Percentiles rank a stretch among this genome's conserved stretches.
These are phyloP conservation scores for Sarcodon aspratus DNA, from an alignment of 768 basidiomycete genomes.

Conservation along the genomic window DNA sequence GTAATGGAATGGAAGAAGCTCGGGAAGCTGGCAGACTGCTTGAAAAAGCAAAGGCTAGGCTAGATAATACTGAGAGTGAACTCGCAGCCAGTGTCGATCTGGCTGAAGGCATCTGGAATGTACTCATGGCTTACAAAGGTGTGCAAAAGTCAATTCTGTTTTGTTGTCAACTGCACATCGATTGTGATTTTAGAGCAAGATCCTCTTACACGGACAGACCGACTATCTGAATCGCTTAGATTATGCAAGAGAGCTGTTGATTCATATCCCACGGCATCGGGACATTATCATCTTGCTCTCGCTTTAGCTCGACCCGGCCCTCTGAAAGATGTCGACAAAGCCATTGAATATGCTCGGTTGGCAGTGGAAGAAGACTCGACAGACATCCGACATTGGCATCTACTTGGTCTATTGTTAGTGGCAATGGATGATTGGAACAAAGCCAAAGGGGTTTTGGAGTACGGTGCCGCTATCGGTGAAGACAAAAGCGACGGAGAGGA, in stretches of 20 bases:
- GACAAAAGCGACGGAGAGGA: constrained; percentile 23
- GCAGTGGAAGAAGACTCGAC: constrained; percentile 63
- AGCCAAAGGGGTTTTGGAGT: constrained; percentile 65
- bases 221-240: constrained; percentile 44
- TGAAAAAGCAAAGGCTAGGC: constrained; percentile 45
- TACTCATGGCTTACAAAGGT: constrained; percentile 65
- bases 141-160: constrained; percentile 3
- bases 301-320: constrained; percentile 56
- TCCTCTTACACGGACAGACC: constrained; percentile 42
- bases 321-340: constrained; percentile 52
- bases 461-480: constrained; percentile 56
- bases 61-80: constrained; percentile 36
- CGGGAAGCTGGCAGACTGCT: constrained; percentile 51
- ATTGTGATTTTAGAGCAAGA: constrained; percentile 43
- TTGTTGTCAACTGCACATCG: no score
- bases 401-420: constrained; percentile 74
- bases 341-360: constrained; percentile 51
- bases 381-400: constrained; percentile 78
- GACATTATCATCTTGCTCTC: constrained; percentile 74
- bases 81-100: constrained; percentile 49
- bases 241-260: constrained; percentile 34
- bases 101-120: constrained; percentile 66
- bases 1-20: constrained; percentile 35
- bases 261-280: constrained; percentile 38
- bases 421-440: constrained; percentile 71